Evolutionary conservation across 1,139 yeast genomes (phyloP).

Genomic region (Keqinozyma sinolaborantium): DNA sequence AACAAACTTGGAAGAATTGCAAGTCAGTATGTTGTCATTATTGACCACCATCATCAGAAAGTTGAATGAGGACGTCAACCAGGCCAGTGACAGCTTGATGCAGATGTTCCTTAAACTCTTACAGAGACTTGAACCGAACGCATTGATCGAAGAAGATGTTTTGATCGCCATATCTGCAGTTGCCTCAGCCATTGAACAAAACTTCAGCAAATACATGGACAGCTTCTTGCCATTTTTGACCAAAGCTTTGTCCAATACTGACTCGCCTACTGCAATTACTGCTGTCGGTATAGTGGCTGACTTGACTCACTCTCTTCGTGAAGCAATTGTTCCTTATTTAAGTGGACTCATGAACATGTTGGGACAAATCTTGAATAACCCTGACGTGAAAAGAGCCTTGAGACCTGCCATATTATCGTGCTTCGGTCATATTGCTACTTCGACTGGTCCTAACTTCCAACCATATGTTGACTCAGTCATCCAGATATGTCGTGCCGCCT

Average conservation of each 20-base stretch:
- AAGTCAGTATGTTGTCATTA: constrained; percentile 79
- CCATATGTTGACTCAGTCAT: constrained; percentile 79
- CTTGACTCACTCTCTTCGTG: constrained; percentile 86
- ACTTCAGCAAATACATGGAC: constrained; percentile 73
- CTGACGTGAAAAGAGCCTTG: constrained; percentile 69
- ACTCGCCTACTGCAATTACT: constrained; percentile 77
- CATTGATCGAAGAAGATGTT: constrained; percentile 90
- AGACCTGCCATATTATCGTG: constrained; percentile 91
- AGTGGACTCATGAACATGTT: constrained; percentile 79
- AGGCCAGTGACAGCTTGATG: constrained; percentile 85
- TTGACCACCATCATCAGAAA: constrained; percentile 87
- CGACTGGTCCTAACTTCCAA: constrained; percentile 72
- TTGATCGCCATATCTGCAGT: constrained; percentile 89
- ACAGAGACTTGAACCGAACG: constrained; percentile 58
- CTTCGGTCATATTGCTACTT: constrained; percentile 92
- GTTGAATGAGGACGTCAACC: constrained; percentile 59
- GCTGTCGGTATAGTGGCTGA: constrained; percentile 98
- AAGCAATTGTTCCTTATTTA: constrained; percentile 66
- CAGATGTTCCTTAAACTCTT: constrained; percentile 70
- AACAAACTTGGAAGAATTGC: constrained; percentile 82
- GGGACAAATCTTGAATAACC: constrained; percentile 65
- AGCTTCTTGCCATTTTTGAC: constrained; percentile 80
- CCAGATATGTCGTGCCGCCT: constrained; percentile 62
- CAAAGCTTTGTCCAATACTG: constrained; percentile 75
- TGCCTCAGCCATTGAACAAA: constrained; percentile 71